Conservation (phyloP, 2,329 filamentous ascomycete genomes). For the Aureobasidium sp. region DNA sequence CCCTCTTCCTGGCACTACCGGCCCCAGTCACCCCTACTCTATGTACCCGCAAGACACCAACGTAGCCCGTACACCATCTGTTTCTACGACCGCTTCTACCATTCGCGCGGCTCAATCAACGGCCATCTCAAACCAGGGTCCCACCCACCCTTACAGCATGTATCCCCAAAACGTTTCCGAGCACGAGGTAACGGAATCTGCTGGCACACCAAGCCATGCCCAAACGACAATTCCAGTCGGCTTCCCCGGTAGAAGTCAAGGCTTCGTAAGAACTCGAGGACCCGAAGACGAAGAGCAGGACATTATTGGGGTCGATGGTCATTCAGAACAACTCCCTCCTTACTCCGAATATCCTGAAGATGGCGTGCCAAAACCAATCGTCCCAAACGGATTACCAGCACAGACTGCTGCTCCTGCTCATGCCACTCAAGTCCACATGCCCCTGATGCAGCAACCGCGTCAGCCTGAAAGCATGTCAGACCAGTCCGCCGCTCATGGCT, state of each 20-base stretch:
- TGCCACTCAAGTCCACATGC: slow-evolving; percentile 23
- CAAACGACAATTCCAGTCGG: slow-evolving; percentile 58
- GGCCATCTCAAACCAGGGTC: slow-evolving; percentile 53
- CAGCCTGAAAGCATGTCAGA: slow-evolving; percentile 30
- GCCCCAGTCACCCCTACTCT: slow-evolving; percentile 75
- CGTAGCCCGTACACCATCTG: slow-evolving; percentile 52
- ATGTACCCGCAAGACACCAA: slow-evolving; percentile 71
- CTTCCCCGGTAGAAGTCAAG: slow-evolving; percentile 59
- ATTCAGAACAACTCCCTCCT: slow-evolving; percentile 84
- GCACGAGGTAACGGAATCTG: slow-evolving; percentile 43
- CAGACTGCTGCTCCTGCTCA: slow-evolving; percentile 18
- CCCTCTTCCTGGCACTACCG: slow-evolving; percentile 62
- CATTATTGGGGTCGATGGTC: slow-evolving; percentile 79
- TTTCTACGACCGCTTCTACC: slow-evolving; percentile 62
- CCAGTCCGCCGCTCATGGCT: not conserved
- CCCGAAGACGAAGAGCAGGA: slow-evolving; percentile 83
- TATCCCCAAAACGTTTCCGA: slow-evolving; percentile 70
- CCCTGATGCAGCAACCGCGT: slow-evolving; percentile 27
- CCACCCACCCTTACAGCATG: slow-evolving; percentile 78
- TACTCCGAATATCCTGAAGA: slow-evolving; percentile 87
- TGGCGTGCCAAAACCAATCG: slow-evolving; percentile 32
- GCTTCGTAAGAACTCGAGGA: slow-evolving; percentile 64
- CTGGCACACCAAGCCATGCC: slow-evolving; percentile 30
- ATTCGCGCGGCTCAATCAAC: slow-evolving; percentile 52
- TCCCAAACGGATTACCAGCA: not conserved